phyloP scores from a whole-genome alignment of 2,329 filamentous ascomycete genomes.

The Hawksworthiomyces lignivorus region DNA sequence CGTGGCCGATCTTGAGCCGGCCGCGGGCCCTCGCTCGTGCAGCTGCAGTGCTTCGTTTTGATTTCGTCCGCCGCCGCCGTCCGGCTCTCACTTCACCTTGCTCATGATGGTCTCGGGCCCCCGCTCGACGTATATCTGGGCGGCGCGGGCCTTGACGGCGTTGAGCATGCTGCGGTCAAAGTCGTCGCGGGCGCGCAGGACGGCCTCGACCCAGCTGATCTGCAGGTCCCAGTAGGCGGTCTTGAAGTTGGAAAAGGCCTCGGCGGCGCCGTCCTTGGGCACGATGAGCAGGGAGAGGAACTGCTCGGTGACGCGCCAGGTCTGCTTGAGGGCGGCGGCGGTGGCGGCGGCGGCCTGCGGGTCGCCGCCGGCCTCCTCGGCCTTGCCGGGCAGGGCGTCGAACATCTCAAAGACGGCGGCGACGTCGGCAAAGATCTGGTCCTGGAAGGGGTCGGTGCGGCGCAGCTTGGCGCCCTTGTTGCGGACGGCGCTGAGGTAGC shows the following conservation, averaged over 20 bases:
- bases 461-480: slow-evolving; percentile 89
- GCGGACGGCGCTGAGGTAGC: slow-evolving; percentile 75
- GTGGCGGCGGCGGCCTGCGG: slow-evolving; percentile 61
- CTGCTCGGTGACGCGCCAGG: slow-evolving; percentile 84
- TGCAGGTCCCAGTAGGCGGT: slow-evolving; percentile 85
- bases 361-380: slow-evolving; percentile 56
- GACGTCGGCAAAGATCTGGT: slow-evolving; percentile 91
- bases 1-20: too few species aligned
- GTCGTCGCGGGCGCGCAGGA: slow-evolving; percentile 79
- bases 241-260: slow-evolving; percentile 80
- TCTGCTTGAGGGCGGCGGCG: slow-evolving; percentile 68
- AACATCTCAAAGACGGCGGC: slow-evolving; percentile 88
- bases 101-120: slow-evolving; percentile 91
- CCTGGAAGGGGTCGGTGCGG: slow-evolving; percentile 76
- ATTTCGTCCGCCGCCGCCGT: too few species aligned
- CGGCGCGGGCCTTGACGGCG: slow-evolving; percentile 79
- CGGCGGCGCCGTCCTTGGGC: slow-evolving; percentile 64
- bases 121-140: slow-evolving; percentile 71
- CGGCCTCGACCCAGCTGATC: slow-evolving; percentile 91
- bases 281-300: slow-evolving; percentile 74
- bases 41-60: too few species aligned
- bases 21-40: too few species aligned
- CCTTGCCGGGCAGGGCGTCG: slow-evolving; percentile 55
- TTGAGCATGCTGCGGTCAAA: slow-evolving; percentile 89
- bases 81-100: slow-evolving; percentile 72